Evolutionary conservation across 129 eudicot species (phyloP), one percentile per base, ranked within the genome.

Genomic region (Flaveria ramosissima): DNA sequence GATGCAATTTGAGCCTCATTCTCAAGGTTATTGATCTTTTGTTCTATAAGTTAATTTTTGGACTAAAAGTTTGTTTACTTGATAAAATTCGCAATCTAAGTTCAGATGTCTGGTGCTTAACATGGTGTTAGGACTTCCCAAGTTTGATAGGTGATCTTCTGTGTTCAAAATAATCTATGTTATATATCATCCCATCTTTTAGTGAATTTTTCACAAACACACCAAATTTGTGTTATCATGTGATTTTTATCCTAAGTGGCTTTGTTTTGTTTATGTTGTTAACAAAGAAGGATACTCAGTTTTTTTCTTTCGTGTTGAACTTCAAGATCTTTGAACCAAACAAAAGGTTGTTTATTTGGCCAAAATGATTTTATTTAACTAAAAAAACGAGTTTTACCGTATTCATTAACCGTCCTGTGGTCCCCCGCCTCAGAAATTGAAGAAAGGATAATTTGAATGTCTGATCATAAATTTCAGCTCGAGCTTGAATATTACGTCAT

Each of bases 1-100:
- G 79, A 80, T 43, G 70, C 73, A 17, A n/a, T 80, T 13, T 80
- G 78, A 80, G 69, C 69, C 27, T 66, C 15, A 3, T 66, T 17
- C 7, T 78, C 63, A 26, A 57, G 30, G 64, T 70, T 70, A 30
- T 14, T 47, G 24, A 56, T 68, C 50, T 46, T 60, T 78, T 36
- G 39, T 46, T 59, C 71, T 39, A 55, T 3, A 57, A 68, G 16
- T 42, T 59, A 30, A 26, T 70, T 56, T 56, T 41, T 43, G 68
- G 81, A 77, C 30, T 23, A 65, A 32, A 41, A 8, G 12, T 10
- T 73, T 4, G 39, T 32, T 32, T 32, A 55, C 21, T 2, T 13
- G 23, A 56, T 73, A 20, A 55, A 39, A 17, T 69, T 14, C 6
- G 66, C 52, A 13, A 3, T 32, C 36, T 19, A 46, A 71, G 48